Conservation (phyloP, 768 basidiomycete genomes). For the Steccherinum ochraceum region DNA sequence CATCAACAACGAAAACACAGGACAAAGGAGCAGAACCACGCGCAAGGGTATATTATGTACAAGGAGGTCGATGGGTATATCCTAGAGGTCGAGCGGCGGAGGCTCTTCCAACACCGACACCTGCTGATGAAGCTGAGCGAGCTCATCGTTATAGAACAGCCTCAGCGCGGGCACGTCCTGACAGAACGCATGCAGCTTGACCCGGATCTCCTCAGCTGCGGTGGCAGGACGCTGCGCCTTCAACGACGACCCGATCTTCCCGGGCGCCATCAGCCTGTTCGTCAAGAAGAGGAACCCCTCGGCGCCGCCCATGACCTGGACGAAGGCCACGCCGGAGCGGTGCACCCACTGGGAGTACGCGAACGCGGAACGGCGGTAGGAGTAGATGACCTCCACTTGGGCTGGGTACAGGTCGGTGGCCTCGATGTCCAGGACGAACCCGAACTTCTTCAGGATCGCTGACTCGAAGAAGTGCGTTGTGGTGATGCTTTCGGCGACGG, state of each 20-base stretch:
- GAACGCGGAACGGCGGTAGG: constrained; percentile 76
- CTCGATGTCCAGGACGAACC: constrained; percentile 82
- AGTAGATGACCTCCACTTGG: constrained; percentile 80
- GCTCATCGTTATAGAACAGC: constrained; percentile 70
- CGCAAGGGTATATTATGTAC: too few species aligned
- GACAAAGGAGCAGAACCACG: too few species aligned
- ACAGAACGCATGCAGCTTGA: constrained; percentile 60
- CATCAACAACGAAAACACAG: neutral
- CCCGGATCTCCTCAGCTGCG: constrained; percentile 56
- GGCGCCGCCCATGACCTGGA: constrained; percentile 75
- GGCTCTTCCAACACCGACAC: constrained; percentile 38
- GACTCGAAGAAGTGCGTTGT: constrained; percentile 75
- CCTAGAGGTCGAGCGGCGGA: constrained; percentile 41
- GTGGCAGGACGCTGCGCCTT: constrained; percentile 51
- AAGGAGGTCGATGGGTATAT: too few species aligned
- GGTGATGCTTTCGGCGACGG: constrained; percentile 62
- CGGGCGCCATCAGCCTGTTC: constrained; percentile 76
- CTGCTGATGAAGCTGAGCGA: constrained; percentile 40
- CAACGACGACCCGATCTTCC: constrained; percentile 48
- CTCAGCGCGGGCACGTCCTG: constrained; percentile 44
- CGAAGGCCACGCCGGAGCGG: constrained; percentile 81
- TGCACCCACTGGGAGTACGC: constrained; percentile 90
- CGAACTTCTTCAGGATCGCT: constrained; percentile 66
- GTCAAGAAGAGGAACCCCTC: constrained; percentile 86
- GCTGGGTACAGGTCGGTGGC: constrained; percentile 72